Evolutionary conservation across 1,139 yeast genomes (phyloP).

Genomic region (Yamadazyma aaseri): DNA sequence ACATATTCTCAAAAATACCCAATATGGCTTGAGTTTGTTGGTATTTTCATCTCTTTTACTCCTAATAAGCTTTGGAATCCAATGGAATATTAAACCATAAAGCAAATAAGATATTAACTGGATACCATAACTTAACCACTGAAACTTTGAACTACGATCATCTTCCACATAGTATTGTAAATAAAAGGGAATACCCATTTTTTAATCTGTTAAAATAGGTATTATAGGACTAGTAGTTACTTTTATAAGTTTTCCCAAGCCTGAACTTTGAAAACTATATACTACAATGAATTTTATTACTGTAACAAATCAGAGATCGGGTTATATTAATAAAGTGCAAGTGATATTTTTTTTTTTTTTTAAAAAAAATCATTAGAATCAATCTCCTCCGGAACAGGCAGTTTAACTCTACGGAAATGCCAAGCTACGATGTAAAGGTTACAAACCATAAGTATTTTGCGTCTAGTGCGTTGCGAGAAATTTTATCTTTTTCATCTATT

Average conservation of each 20-base stretch:
- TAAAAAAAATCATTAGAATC: too few species aligned
- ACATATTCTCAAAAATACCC: constrained; percentile 28
- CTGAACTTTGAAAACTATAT: too few species aligned
- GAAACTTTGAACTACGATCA: constrained; percentile 32
- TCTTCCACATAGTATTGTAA: constrained; percentile 33
- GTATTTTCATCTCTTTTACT: constrained; percentile 14
- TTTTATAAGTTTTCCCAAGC: too few species aligned
- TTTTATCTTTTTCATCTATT: constrained; percentile 10
- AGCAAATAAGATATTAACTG: constrained; percentile 24
- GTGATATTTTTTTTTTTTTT: constrained; percentile 1
- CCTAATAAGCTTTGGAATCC: constrained; percentile 34
- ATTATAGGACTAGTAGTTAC: too few species aligned
- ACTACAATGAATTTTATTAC: too few species aligned
- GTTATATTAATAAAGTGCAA: too few species aligned
- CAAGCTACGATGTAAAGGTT: constrained; percentile 1
- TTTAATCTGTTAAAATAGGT: too few species aligned
- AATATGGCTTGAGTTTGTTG: constrained; percentile 18
- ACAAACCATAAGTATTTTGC: constrained; percentile 3
- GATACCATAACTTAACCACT: constrained; percentile 35
- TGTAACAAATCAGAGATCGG: constrained; percentile 2
- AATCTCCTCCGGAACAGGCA: too few species aligned
- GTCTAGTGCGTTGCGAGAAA: constrained; percentile 4
- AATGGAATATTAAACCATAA: constrained; percentile 43
- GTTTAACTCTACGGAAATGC: not conserved
- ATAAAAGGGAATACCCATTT: constrained; percentile 20